phyloP scores from a whole-genome alignment of 495 filamentous ascomycete genomes.

The Neurospora sp. region DNA sequence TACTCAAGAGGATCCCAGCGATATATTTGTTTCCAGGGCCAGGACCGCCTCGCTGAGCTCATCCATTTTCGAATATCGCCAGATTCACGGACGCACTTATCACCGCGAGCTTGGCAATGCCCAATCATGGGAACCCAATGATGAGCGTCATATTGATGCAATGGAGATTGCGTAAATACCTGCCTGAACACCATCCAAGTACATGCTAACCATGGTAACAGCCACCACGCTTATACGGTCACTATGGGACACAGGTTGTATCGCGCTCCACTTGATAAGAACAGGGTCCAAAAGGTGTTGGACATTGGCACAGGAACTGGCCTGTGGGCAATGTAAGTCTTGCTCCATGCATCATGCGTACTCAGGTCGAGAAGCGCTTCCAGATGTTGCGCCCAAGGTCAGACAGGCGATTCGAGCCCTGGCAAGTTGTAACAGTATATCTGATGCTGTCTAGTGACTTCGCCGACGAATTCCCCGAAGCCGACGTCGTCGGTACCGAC shows the following conservation, averaged over 20 bases:
- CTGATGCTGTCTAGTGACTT: conserved; percentile 16
- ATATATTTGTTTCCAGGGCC: not conserved
- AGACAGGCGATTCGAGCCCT: not conserved
- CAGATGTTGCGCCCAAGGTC: not conserved
- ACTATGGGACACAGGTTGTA: conserved; percentile 43
- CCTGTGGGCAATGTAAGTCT: conserved; percentile 36
- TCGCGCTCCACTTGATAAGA: conserved; percentile 33
- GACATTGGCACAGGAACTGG: conserved; percentile 31
- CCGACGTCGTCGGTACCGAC: conserved; percentile 51
- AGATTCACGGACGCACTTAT: conserved; percentile 29
- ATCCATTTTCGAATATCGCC: conserved; percentile 36
- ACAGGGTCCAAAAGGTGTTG: conserved; percentile 18
- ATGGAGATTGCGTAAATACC: conserved; percentile 12
- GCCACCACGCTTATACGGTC: conserved; percentile 10
- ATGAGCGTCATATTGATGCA: conserved; percentile 13
- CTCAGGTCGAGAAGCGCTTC: not conserved
- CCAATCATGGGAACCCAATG: conserved; percentile 16
- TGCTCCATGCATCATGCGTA: not conserved
- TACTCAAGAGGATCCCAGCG: not conserved
- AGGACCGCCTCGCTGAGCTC: conserved; percentile 35
- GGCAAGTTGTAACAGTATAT: conserved; percentile 3
- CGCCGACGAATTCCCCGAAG: conserved; percentile 36
- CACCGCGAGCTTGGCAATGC: conserved; percentile 12
- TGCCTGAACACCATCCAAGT: conserved; percentile 23
- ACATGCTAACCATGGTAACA: conserved; percentile 1